Base-by-base conservation (phyloP, 2,329 filamentous ascomycete genomes). In the Fusarium redolens region DNA sequence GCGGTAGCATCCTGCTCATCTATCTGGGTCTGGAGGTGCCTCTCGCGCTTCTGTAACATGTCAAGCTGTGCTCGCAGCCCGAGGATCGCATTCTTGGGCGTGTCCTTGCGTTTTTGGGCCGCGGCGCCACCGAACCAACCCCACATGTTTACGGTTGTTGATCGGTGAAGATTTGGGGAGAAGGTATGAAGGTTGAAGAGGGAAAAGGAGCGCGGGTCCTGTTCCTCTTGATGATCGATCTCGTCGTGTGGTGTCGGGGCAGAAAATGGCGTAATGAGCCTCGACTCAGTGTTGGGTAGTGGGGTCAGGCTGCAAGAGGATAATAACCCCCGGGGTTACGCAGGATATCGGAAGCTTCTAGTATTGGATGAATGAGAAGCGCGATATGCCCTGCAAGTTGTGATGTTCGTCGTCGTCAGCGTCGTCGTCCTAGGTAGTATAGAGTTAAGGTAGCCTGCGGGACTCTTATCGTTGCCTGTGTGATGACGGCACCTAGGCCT, bases 11-110 rank as follows among this genome's bases (percentile, higher is more conserved):
- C 94, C 82, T 98, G 95, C 82, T 98, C 95, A 31, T 94, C 92
- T 86, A 98, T 97, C 86, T 97, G 95, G 72, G 89, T 93, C 83
- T 96, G 92, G 70, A 98, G 85, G 81, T 98, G 94, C 82, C 90
- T 93, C 87, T 98, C 95, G 68, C 96, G 90, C 89, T 99, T 99
- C 85, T 97, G 94, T 80, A 99, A 88, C 95, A 98, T 98, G 78
- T 98, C 96, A 48, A 98, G 88, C 86, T 98, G 96, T 79, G 92
- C 89, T 77, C 96, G 91, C 79, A 99, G 86, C 68, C 90, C 90
- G 64, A 99, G 87, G 79, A 99, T 99, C 76, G 96, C 96, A 86
- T 97, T 96, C 89, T 99, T 99, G 65, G 96, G 94, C 68, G 91
- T 92, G 85, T 98, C 94, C 86, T 97, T 97, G 85, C 92, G 92